Evolutionary conservation across 2,329 filamentous ascomycete species (phyloP).

Genomic region (Aotearoamyces nothofagi): DNA sequence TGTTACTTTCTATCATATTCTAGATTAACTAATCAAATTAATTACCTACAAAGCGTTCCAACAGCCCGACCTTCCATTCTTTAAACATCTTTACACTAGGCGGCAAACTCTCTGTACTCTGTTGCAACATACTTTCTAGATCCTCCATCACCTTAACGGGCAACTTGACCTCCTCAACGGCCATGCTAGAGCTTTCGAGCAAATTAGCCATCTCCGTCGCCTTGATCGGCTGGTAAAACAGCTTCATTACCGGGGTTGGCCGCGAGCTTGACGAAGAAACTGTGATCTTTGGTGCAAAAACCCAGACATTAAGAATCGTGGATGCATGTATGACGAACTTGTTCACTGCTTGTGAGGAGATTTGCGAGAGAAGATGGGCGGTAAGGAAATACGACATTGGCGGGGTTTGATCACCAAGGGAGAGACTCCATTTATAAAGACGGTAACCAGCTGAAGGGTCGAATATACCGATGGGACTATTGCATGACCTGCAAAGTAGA

Average conservation of each 20-base stretch:
- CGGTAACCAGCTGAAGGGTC: constrained; percentile 12
- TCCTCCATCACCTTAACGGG: constrained; percentile 32
- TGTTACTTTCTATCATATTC: not conserved
- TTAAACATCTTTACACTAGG: constrained; percentile 38
- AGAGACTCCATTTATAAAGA: constrained; percentile 15
- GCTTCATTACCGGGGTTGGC: constrained; percentile 24
- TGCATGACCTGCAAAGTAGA: constrained; percentile 9
- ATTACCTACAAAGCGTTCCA: constrained; percentile 31
- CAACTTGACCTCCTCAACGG: constrained; percentile 43
- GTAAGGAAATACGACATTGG: constrained; percentile 2
- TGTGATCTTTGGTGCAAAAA: constrained; percentile 2
- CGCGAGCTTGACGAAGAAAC: constrained; percentile 1
- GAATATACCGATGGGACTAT: constrained; percentile 11
- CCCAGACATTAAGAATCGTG: constrained; percentile 1
- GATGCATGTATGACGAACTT: constrained; percentile 4
- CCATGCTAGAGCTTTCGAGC: constrained; percentile 25
- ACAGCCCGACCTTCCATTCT: constrained; percentile 52
- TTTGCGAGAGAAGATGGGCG: constrained; percentile 3
- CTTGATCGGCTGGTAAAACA: constrained; percentile 32
- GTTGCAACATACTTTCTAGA: constrained; percentile 27
- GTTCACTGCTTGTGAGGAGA: constrained; percentile 3
- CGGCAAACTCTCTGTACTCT: constrained; percentile 37
- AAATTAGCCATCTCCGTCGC: constrained; percentile 25
- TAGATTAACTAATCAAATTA: constrained; percentile 1
- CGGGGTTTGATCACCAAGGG: not conserved